Evolutionary conservation across 1,139 yeast species (phyloP).

Genomic region (Eremothecium coryli): DNA sequence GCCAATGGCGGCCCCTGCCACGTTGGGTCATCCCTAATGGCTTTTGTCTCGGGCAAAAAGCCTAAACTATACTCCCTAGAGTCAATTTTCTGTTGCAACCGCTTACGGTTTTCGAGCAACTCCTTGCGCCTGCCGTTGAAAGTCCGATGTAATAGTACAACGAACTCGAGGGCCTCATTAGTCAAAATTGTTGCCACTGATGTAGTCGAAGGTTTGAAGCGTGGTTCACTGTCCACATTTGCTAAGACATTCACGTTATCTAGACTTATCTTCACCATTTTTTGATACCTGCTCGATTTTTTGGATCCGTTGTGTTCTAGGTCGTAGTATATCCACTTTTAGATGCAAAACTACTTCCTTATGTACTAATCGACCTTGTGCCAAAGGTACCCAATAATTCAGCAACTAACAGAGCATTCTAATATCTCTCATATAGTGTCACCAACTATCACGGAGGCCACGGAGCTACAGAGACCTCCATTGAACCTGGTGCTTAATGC

Average conservation of each 20-base stretch:
- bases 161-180: conserved; percentile 56
- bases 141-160: conserved; percentile 63
- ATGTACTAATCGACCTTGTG: no score
- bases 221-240: conserved; percentile 49
- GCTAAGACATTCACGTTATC: conserved; percentile 62
- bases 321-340: no score
- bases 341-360: no score
- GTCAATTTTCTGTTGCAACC: conserved; percentile 51
- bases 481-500: no score
- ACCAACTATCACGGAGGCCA: no score
- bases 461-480: no score
- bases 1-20: conserved; percentile 68
- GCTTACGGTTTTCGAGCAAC: conserved; percentile 52
- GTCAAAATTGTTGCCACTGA: conserved; percentile 40
- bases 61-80: conserved; percentile 46
- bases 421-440: no score
- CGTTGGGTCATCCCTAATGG: conserved; percentile 58
- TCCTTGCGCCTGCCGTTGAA: conserved; percentile 53
- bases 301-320: no score
- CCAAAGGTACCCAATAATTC: no score
- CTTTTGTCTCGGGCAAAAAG: conserved; percentile 56
- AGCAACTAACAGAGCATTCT: no score
- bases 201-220: conserved; percentile 47
- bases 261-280: conserved; percentile 30
- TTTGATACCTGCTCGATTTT: no score